These are phyloP conservation scores for Neophaeococcomyces aloes DNA, from an alignment of 2,329 filamentous ascomycete genomes.

Conservation along the genomic window DNA sequence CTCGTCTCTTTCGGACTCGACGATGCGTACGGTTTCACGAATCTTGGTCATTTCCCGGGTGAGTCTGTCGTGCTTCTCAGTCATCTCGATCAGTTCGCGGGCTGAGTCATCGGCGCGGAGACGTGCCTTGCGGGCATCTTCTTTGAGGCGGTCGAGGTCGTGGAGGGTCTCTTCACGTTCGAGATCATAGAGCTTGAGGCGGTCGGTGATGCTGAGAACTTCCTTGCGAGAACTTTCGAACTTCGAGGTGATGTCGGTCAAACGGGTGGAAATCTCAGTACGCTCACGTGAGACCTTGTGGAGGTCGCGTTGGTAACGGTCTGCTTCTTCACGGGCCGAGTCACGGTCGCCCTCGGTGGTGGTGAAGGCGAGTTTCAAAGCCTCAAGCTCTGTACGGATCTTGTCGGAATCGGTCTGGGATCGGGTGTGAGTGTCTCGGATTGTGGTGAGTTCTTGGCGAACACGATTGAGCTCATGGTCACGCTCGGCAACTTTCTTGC, in stretches of 20 bases:
- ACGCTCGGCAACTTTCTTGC: constrained; percentile 23
- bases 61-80: constrained; percentile 21
- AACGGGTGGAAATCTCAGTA: constrained; percentile 21
- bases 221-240: constrained; percentile 23
- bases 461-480: constrained; percentile 23
- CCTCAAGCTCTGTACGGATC: constrained; percentile 20
- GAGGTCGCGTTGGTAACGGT: constrained; percentile 22
- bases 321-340: constrained; percentile 20
- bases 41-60: constrained; percentile 21
- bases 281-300: constrained; percentile 23
- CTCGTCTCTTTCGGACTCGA: constrained; percentile 25
- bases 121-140: constrained; percentile 22
- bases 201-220: constrained; percentile 19
- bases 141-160: constrained; percentile 23
- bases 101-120: constrained; percentile 19
- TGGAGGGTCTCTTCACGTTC: constrained; percentile 22
- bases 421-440: constrained; percentile 18
- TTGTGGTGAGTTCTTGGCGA: constrained; percentile 20
- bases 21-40: constrained; percentile 21
- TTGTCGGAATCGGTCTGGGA: constrained; percentile 22
- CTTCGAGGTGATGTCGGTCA: constrained; percentile 19
- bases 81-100: constrained; percentile 20
- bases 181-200: constrained; percentile 21
- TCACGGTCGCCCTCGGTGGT: constrained; percentile 22
- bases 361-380: constrained; percentile 16